These are phyloP conservation scores for Waltiozyma sp. DNA, from an alignment of 1,139 yeast species.

Conservation along the genomic window DNA sequence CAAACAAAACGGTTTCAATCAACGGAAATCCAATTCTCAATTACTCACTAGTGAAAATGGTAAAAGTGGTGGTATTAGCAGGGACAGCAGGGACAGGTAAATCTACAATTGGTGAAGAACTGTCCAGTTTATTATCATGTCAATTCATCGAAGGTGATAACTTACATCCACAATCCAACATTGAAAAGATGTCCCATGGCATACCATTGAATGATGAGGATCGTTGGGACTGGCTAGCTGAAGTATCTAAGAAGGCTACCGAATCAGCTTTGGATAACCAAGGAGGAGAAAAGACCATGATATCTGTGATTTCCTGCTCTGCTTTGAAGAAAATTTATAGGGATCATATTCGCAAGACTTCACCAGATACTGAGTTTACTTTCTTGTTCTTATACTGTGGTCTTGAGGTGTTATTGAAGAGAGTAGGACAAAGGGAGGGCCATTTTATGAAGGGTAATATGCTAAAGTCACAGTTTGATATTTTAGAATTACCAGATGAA, in stretches of 20 bases:
- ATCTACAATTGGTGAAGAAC: slow-evolving; percentile 56
- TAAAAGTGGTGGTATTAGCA: slow-evolving; percentile 39
- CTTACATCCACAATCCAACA: slow-evolving; percentile 61
- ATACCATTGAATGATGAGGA: slow-evolving; percentile 80
- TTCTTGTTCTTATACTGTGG: slow-evolving; percentile 62
- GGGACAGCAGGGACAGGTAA: slow-evolving; percentile 97
- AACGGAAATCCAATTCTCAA: too few relatives aligned
- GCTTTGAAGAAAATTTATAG: slow-evolving; percentile 69
- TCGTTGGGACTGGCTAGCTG: slow-evolving; percentile 78
- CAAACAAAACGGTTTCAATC: too few relatives aligned
- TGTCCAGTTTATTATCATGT: slow-evolving; percentile 35
- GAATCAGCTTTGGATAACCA: slow-evolving; percentile 25
- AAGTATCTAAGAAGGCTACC: slow-evolving; percentile 34
- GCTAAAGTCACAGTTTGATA: slow-evolving; percentile 69
- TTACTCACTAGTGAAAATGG: too few relatives aligned
- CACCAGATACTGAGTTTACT: slow-evolving; percentile 33
- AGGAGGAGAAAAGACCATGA: slow-evolving; percentile 3
- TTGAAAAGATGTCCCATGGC: slow-evolving; percentile 74
- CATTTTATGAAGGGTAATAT: slow-evolving; percentile 84
- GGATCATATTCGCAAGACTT: slow-evolving; percentile 33
- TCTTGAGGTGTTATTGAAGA: slow-evolving; percentile 43
- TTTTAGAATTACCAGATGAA: slow-evolving; percentile 59
- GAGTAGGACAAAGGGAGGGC: slow-evolving; percentile 52
- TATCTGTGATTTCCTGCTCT: slow-evolving; percentile 68
- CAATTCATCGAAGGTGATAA: slow-evolving; percentile 79